phyloP scores from a whole-genome alignment of 75 land plant species.

The Pinus taeda region DNA sequence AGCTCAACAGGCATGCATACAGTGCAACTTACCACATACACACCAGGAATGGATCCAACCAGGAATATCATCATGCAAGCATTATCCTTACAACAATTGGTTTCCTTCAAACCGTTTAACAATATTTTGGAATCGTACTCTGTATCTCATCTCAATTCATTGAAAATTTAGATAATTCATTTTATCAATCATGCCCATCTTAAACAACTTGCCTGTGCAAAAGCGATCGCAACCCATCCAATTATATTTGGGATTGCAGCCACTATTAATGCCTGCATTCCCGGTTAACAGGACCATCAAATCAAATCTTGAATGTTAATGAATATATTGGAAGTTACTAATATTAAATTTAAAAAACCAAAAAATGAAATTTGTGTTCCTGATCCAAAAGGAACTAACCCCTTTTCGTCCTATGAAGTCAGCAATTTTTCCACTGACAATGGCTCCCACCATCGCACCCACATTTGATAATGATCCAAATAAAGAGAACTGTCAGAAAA shows the following conservation, averaged over 20 bases:
- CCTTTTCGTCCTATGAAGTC: constrained; percentile 67
- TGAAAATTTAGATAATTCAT: background rate
- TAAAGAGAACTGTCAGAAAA: constrained; percentile 47
- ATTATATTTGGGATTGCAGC: constrained; percentile 7
- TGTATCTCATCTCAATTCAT: background rate
- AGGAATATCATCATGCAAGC: too few relatives aligned
- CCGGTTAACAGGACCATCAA: background rate
- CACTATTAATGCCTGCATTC: constrained; percentile 7
- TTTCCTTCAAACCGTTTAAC: background rate
- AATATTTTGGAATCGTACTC: background rate
- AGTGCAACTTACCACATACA: too few relatives aligned
- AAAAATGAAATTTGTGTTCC: too few relatives aligned
- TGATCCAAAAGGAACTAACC: constrained; percentile 26
- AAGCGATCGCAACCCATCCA: constrained; percentile 7
- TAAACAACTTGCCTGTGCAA: constrained; percentile 2
- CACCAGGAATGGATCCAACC: too few relatives aligned
- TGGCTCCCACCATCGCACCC: constrained; percentile 75
- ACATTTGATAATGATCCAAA: constrained; percentile 72
- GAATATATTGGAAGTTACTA: too few relatives aligned
- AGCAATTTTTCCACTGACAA: constrained; percentile 56
- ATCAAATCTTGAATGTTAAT: too few relatives aligned
- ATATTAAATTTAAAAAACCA: too few relatives aligned
- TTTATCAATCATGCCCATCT: background rate
- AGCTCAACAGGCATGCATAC: too few relatives aligned
- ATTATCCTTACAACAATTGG: too few relatives aligned